Conservation (phyloP, 805 yeast species). For the Metschnikowia cerradonensis region DNA sequence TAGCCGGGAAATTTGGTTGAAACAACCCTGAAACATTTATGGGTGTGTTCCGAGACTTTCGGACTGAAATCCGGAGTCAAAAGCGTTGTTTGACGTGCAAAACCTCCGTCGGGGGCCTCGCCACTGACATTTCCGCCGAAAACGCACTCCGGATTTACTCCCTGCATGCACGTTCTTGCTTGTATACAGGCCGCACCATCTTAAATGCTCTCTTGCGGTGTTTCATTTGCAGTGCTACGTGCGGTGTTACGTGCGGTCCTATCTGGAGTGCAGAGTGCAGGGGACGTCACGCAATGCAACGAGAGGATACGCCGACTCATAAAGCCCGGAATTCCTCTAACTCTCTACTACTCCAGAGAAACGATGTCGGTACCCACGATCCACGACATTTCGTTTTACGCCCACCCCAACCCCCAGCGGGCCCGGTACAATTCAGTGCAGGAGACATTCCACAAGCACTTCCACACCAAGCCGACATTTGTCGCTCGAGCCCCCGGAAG, state of each 20-base stretch:
- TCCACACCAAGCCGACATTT: slow-evolving; percentile 38
- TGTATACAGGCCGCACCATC: not conserved
- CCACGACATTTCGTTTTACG: slow-evolving; percentile 32
- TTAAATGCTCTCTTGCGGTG: too few relatives aligned
- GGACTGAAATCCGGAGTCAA: not conserved
- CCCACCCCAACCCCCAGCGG: slow-evolving; percentile 24
- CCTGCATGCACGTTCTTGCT: not conserved
- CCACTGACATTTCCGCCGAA: not conserved
- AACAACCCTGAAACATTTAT: not conserved
- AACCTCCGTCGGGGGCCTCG: not conserved
- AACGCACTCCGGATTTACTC: slow-evolving; percentile 5
- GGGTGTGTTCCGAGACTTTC: not conserved
- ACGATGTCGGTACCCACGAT: slow-evolving; percentile 29
- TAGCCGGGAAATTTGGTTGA: not conserved
- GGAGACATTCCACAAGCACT: slow-evolving; percentile 21
- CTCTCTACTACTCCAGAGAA: not conserved
- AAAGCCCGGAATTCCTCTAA: not conserved
- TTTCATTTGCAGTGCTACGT: too few relatives aligned
- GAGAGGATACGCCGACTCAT: not conserved
- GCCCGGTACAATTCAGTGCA: slow-evolving; percentile 26
- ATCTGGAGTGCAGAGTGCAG: not conserved
- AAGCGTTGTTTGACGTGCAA: not conserved
- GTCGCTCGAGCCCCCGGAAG: slow-evolving; percentile 69
- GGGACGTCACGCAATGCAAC: not conserved
- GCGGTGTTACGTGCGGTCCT: not conserved